phyloP scores from a whole-genome alignment of 768 basidiomycete species.

The Tylopilus balloui region DNA sequence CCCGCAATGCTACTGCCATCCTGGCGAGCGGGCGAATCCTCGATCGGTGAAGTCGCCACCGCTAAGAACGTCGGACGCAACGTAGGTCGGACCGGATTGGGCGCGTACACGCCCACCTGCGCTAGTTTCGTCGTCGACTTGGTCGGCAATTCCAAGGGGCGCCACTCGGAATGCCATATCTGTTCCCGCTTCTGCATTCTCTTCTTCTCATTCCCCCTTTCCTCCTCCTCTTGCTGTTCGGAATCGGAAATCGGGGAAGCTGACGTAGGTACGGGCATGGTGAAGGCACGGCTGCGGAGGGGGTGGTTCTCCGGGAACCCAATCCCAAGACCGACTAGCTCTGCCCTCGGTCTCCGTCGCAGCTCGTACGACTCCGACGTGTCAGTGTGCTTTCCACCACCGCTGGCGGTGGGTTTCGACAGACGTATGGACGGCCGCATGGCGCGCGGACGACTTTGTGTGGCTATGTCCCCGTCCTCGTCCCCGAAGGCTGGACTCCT shows the following conservation, averaged over 20 bases:
- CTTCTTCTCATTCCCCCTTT: too few relatives aligned
- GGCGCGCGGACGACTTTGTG: not conserved
- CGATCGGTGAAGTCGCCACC: constrained; percentile 20
- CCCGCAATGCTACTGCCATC: not conserved
- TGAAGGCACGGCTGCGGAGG: constrained; percentile 14
- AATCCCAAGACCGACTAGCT: constrained; percentile 24
- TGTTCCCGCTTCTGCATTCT: not conserved
- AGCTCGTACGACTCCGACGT: constrained; percentile 13
- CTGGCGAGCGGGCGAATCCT: not conserved
- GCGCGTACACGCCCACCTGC: not conserved
- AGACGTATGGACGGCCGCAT: not conserved
- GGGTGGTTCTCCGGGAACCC: constrained; percentile 27
- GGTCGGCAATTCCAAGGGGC: constrained; percentile 1
- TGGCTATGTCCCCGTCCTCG: too few relatives aligned
- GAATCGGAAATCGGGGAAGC: not conserved
- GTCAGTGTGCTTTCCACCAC: not conserved
- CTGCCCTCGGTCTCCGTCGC: constrained; percentile 4
- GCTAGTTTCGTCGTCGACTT: not conserved
- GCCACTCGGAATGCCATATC: not conserved
- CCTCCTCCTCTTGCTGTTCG: not conserved
- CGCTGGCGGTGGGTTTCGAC: not conserved
- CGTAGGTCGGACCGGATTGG: not conserved
- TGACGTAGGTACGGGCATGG: constrained; percentile 13
- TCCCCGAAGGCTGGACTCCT: constrained; percentile 1
- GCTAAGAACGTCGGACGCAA: constrained; percentile 17